Evolutionary conservation across 805 yeast genomes (phyloP).

Genomic region (Wickerhamomyces sydowiorum): DNA sequence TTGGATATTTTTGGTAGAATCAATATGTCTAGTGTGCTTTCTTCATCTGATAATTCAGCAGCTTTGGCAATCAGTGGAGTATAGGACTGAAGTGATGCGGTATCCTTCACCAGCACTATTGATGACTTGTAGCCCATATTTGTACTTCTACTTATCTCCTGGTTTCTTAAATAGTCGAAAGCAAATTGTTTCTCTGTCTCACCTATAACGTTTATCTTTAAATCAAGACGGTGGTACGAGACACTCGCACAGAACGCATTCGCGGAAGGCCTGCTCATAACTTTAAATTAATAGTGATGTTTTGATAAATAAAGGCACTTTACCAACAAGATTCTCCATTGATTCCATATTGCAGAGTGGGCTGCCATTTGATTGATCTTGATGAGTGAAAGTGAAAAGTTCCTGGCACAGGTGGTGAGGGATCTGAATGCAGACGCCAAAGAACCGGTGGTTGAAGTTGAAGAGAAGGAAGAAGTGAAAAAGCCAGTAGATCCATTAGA

Average conservation of each 20-base stretch:
- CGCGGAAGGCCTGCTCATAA: too few relatives aligned
- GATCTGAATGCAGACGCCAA: not conserved
- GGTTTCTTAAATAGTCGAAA: too few relatives aligned
- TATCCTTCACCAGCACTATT: slow-evolving; percentile 15
- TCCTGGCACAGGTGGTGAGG: not conserved
- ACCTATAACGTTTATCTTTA: too few relatives aligned
- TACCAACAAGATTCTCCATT: too few relatives aligned
- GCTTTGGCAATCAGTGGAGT: slow-evolving; percentile 15
- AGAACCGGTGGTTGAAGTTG: not conserved
- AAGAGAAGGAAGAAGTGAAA: not conserved
- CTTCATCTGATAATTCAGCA: slow-evolving; percentile 4
- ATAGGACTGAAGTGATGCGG: slow-evolving; percentile 13
- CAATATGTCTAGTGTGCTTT: slow-evolving; percentile 15
- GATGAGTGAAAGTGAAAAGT: not conserved
- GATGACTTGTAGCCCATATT: slow-evolving; percentile 8
- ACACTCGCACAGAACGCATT: too few relatives aligned
- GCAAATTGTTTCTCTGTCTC: too few relatives aligned
- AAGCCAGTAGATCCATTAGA: slow-evolving; percentile 21
- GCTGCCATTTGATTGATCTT: too few relatives aligned
- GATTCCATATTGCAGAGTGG: too few relatives aligned
- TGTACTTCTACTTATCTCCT: slow-evolving; percentile 1
- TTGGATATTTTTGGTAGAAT: slow-evolving; percentile 10
- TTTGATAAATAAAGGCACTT: too few relatives aligned
- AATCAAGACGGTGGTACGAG: too few relatives aligned
- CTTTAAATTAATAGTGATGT: too few relatives aligned